These are phyloP conservation scores for Orbilia ellipsospora DNA, from an alignment of 2,329 filamentous ascomycete genomes.

Conservation along the genomic window DNA sequence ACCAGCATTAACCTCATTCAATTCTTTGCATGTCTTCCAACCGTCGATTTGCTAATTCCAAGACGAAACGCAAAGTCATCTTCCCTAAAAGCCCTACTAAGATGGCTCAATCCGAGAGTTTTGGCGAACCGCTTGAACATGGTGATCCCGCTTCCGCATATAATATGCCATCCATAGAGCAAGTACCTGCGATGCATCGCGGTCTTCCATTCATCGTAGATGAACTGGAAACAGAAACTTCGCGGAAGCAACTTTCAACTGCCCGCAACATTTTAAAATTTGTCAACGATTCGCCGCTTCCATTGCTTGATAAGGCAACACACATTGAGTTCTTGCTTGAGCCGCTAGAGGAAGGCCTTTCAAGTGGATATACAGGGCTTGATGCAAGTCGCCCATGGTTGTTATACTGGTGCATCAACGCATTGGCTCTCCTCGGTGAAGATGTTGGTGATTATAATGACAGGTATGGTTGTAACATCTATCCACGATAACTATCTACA, in stretches of 20 bases:
- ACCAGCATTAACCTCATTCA: no score
- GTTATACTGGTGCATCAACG: conserved; percentile 89
- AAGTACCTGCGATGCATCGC: conserved; percentile 38
- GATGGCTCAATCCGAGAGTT: conserved; percentile 14
- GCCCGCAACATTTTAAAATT: conserved; percentile 37
- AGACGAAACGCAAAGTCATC: conserved; percentile 33
- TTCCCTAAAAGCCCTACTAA: conserved; percentile 28
- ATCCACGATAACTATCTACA: no score
- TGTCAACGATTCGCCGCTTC: conserved; percentile 25
- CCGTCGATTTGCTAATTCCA: conserved; percentile 22
- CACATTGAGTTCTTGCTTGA: conserved; percentile 65
- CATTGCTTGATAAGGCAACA: conserved; percentile 35
- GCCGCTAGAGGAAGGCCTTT: conserved; percentile 66
- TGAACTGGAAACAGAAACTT: conserved; percentile 47
- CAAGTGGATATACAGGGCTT: conserved; percentile 75
- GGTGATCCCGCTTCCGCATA: not conserved
- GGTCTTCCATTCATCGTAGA: conserved; percentile 45
- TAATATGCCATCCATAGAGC: conserved; percentile 10
- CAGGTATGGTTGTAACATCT: conserved; percentile 63
- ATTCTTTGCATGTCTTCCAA: conserved; percentile 29
- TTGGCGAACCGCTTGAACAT: not conserved
- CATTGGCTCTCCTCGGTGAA: conserved; percentile 78
- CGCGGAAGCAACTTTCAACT: conserved; percentile 36
- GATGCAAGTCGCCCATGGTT: conserved; percentile 95
- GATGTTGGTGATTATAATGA: conserved; percentile 75